Evolutionary conservation across 2,329 filamentous ascomycete species (phyloP), one percentile per base, ranked within the genome.

Genomic region (Xylariaceae sp.): DNA sequence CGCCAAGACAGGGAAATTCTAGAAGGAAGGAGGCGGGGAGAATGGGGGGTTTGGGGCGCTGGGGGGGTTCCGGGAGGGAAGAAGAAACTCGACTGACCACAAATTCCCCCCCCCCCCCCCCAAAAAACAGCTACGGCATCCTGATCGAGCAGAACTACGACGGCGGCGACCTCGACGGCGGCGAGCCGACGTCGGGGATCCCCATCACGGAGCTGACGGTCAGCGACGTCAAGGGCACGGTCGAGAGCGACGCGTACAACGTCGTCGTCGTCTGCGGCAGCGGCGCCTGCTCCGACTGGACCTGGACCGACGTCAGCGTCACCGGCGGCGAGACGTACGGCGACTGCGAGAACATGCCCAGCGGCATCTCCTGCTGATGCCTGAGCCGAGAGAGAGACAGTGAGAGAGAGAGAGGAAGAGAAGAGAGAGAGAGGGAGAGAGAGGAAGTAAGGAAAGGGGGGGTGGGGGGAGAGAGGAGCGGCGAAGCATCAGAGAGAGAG

Each of bases 121-220:
- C n/a, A n/a, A n/a, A n/a, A n/a, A n/a, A n/a, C 16, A 57, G 65
- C 15, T 74, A 76, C 49, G 72, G 68, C 28, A 67, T 78, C 37
- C 60, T 76, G 32, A 66, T 79, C 37, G 59, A 77, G 52, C 75
- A 79, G 57, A 70, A 76, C 50, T 77, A 75, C 45, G 55, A 65
- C 32, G 60, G 55, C 33, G 65, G 64, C 14, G 52, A 39, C 17
- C 53, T 40, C 50, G 4, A 50, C 44, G 31, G n/a, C n/a, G 60
- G 60, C 26, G 59, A 46, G 2, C 65, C 68, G 5, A 72, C 68
- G 11, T 58, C 53, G 16, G 64, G 61, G 29, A 63, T 71, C 10
- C 59, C 59, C 3, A 66, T 72, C 40, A 65, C 61, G 3, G 56
- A 48, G n/a, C 49, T 72, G 11, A 57, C 50, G 1, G 30, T 71